phyloP scores from a whole-genome alignment of 2,329 filamentous ascomycete species.

The Colletotrichum tamarilloi region DNA sequence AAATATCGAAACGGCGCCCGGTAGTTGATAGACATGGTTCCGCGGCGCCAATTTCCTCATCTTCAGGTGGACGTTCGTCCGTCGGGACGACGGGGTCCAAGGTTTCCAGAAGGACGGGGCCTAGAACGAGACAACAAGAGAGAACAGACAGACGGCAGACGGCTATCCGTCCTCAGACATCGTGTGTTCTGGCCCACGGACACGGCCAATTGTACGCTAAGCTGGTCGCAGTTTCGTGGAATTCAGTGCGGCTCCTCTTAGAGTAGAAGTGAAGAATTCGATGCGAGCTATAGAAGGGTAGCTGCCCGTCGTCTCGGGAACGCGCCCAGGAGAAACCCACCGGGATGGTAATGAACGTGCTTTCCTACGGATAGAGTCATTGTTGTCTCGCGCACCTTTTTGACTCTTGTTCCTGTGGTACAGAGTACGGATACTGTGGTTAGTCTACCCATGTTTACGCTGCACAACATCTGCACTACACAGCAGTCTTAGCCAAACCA shows the following conservation, averaged over 20 bases:
- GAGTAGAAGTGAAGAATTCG: not conserved
- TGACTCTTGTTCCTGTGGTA: no score
- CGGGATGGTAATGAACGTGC: not conserved
- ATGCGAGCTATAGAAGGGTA: slow-evolving; percentile 3
- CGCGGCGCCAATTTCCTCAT: slow-evolving; percentile 3
- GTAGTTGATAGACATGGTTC: not conserved
- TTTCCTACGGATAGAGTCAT: not conserved
- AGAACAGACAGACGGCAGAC: not conserved
- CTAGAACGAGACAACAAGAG: not conserved
- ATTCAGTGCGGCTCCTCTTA: not conserved
- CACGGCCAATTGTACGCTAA: not conserved
- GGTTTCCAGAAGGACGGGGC: not conserved
- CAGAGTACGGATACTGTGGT: no score
- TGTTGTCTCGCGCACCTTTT: not conserved
- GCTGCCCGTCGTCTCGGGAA: slow-evolving; percentile 13
- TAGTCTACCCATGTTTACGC: not conserved
- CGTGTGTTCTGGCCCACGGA: not conserved
- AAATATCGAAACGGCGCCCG: slow-evolving; percentile 7
- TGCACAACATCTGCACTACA: slow-evolving; percentile 26
- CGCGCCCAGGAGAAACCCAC: not conserved
- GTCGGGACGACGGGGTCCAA: not conserved
- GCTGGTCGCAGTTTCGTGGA: not conserved
- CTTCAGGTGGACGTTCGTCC: slow-evolving; percentile 4
- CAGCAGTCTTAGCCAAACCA: slow-evolving; percentile 20
- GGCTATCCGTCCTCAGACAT: slow-evolving; percentile 7